Evolutionary conservation across 129 eudicot species (phyloP), one percentile per base, ranked within the genome.

Genomic region (Chrysanthemum lavandulifolium): DNA sequence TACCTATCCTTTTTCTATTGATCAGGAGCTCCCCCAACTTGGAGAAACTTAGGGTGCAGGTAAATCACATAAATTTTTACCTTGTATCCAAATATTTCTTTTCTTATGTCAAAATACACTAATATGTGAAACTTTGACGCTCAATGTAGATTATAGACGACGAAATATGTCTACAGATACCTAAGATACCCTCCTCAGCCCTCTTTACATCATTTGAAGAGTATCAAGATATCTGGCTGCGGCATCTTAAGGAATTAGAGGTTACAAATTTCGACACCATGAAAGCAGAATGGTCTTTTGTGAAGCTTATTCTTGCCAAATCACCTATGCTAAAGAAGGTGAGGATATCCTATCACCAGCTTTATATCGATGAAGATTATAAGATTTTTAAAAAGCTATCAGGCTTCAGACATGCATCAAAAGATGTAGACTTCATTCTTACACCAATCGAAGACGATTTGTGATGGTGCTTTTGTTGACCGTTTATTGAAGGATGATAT

Each of bases 231-330:
- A 43, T 62, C 29, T n/a, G 47, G 61, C 16, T 61, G 62, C 48
- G 50, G 33, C 77, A 73, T 48, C 33, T 73, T 21, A 61, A 36
- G 40, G 68, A 60, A 25, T 52, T 61, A 59, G 58, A 61, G 61
- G 51, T 73, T 27, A 4, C 8, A 61, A 3, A n/a, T 73, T 25
- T 61, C 0, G 19, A 7, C 8, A 13, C 13, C 31, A 4, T 8
- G 48, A 16, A 12, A 8, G 48, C 13, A 0, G 69, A 61, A 14
- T 19, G 48, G 68, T 59, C 13, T 59, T 73, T 73, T 47, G 14
- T 59, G 45, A 72, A 58, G 68, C 49, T 72, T 43, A 40, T 72
- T 13, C 48, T 72, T 31, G 45, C 56, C 16, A 72, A 61, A 55
- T 72, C 76, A 21, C 68, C 68, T n/a, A 45, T 16, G 13, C 62